Conservation (phyloP, 2,329 filamentous ascomycete genomes). For the Fusarium compactum region DNA sequence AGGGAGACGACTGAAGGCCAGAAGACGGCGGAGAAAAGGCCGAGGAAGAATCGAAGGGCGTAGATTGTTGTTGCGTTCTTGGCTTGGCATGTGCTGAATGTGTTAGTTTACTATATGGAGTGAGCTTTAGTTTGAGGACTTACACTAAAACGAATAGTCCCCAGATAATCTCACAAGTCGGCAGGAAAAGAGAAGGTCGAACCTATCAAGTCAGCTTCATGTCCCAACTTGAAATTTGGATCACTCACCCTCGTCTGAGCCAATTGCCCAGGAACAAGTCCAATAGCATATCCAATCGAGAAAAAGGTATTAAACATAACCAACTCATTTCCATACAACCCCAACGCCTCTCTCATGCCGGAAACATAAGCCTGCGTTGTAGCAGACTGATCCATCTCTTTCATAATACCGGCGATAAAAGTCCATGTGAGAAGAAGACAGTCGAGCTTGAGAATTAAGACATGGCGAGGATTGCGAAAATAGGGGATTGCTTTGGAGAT, state of each 20-base stretch:
- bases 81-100: conserved; percentile 47
- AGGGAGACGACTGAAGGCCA: conserved; percentile 55
- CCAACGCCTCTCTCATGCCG: conserved; percentile 50
- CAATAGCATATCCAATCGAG: conserved; percentile 70
- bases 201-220: conserved; percentile 34
- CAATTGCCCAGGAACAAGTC: conserved; percentile 55
- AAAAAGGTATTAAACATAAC: conserved; percentile 66
- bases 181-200: conserved; percentile 56
- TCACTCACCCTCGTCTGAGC: conserved; percentile 51
- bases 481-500: conserved; percentile 36
- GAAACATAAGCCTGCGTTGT: conserved; percentile 54
- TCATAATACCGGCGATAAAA: conserved; percentile 53
- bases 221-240: fast-evolving
- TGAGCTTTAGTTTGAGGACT: background rate
- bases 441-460: conserved; percentile 53
- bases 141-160: conserved; percentile 47
- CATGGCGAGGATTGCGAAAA: conserved; percentile 50
- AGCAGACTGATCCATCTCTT: conserved; percentile 55
- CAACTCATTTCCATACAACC: conserved; percentile 64
- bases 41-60: conserved; percentile 59
- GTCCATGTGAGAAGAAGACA: conserved; percentile 53
- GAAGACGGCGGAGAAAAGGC: conserved; percentile 54
- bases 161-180: conserved; percentile 53
- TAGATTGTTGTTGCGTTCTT: conserved; percentile 54
- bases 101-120: background rate